phyloP scores from a whole-genome alignment of 23 red algal genomes.

The Cyanidium caldarium region DNA sequence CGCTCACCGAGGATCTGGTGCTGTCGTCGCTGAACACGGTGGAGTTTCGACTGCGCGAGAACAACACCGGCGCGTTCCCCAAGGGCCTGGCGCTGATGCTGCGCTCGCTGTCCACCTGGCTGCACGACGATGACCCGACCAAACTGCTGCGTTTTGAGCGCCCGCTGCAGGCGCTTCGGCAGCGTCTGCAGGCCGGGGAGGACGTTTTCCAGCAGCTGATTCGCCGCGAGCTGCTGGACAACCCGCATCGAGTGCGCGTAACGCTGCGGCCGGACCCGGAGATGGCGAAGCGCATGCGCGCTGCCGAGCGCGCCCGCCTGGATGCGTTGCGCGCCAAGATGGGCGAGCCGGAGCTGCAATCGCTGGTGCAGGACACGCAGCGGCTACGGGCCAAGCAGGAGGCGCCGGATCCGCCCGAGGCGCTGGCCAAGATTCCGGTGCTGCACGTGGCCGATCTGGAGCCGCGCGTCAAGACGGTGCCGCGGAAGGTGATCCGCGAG shows the following conservation, averaged over 20 bases:
- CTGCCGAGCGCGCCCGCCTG: conserved; percentile 37
- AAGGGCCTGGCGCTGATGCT: conserved; percentile 77
- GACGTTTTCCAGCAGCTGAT: conserved; percentile 49
- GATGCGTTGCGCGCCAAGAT: conserved; percentile 11
- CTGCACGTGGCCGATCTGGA: conserved; percentile 47
- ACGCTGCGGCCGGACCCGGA: conserved; percentile 48
- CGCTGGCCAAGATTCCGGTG: conserved; percentile 64
- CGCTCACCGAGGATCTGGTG: conserved; percentile 47
- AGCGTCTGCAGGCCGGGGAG: conserved; percentile 30
- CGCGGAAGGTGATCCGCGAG: conserved; percentile 16
- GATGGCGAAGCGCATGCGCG: conserved; percentile 27
- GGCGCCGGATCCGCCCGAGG: conserved; percentile 57
- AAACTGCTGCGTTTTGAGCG: conserved; percentile 51
- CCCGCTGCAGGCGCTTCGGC: conserved; percentile 27
- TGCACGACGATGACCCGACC: conserved; percentile 76
- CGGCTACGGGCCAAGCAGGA: conserved; percentile 78
- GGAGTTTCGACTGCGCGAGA: conserved; percentile 82
- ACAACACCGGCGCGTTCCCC: conserved; percentile 89
- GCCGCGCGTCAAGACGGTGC: conserved; percentile 42
- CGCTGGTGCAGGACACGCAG: conserved; percentile 41
- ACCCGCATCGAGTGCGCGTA: conserved; percentile 48
- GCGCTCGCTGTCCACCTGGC: conserved; percentile 60
- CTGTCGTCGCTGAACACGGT: conserved; percentile 80
- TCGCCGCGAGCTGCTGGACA: conserved; percentile 49
- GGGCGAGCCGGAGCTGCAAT: conserved; percentile 19